phyloP scores from a whole-genome alignment of 306 rosid genomes.

The Ormosia emarginata region DNA sequence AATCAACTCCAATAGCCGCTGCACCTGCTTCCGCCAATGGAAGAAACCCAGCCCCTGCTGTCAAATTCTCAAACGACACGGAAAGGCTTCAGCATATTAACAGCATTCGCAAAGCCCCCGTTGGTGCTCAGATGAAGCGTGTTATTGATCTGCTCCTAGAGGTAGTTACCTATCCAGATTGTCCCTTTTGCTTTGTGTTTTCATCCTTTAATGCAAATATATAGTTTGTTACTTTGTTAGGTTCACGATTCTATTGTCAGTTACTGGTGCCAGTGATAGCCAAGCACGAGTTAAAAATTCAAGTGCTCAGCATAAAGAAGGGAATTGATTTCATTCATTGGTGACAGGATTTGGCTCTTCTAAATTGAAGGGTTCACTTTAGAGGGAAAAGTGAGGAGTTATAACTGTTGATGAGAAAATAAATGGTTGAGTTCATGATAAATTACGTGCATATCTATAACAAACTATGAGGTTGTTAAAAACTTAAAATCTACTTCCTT shows the following conservation, averaged over 20 bases:
- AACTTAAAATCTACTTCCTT: not conserved
- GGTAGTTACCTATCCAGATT: constrained; percentile 33
- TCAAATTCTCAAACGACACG: constrained; percentile 85
- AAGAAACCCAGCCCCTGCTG: constrained; percentile 51
- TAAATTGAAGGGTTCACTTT: not conserved
- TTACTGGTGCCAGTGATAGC: not conserved
- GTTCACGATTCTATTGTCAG: no score
- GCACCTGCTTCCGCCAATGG: constrained; percentile 16
- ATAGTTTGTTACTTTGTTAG: not conserved
- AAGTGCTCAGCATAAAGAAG: not conserved
- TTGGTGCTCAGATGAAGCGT: constrained; percentile 93
- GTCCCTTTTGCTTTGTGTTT: not conserved
- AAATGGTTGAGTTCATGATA: no score
- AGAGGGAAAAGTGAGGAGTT: not conserved
- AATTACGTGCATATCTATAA: not conserved
- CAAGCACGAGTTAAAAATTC: not conserved
- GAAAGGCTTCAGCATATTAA: constrained; percentile 91
- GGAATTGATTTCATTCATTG: not conserved
- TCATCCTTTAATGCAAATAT: not conserved
- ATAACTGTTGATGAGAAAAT: no score
- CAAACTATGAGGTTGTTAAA: not conserved
- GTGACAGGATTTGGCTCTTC: not conserved
- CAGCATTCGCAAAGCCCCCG: constrained; percentile 70
- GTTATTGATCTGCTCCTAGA: constrained; percentile 75
- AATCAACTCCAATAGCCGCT: constrained; percentile 26